Base-by-base conservation (phyloP, 805 yeast genomes). In the Ogataea henricii region DNA sequence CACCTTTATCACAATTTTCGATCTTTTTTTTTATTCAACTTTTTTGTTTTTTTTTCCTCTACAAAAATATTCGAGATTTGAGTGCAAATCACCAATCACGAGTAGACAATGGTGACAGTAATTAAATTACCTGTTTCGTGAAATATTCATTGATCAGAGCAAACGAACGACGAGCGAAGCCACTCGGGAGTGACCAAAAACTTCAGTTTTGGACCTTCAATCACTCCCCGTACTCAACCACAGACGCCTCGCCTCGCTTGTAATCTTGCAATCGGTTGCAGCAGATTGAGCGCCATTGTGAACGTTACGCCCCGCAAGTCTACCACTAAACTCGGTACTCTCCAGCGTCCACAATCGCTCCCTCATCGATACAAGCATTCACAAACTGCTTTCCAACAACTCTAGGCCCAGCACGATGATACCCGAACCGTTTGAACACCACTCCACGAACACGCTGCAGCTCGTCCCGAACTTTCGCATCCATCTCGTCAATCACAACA, bases 361-460 rank as follows among this genome's bases (percentile, higher is more conserved):
- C 55, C 33, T 52, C 43, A 10, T 58, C 48, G 3, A 71, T 60
- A 30, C 71, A 60, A 14, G 52, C 65, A n/a, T 54, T 59, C 1
- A 76, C 48, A 52, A 71, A 76, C 2, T 49, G 22, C 30, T 64
- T 67, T 13, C 48, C 51, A 1, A 76, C 76, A 12, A 73, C 57
- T 22, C 63, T 58, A 1, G 79, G 73, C 13, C 73, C 63, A 20
- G 44, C 53, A 12, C 52, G 35, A 1, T 48, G 23, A 8, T 33
- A 52, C 4, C 53, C 43, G 40, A 40, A 34, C 33, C 44, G 17
- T 6, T 13, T 21, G 4, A 54, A 26, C 5, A 53, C 21, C 21
- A 38, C 21, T 9, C 14, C 4, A 10, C 46, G 29, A 6, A 47
- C 25, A 2, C 22, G 14, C 18, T 20, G 6, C 13, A 50, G 39